Base-by-base conservation (phyloP, 139 green algal genomes). In the Coccomyxa sp. region DNA sequence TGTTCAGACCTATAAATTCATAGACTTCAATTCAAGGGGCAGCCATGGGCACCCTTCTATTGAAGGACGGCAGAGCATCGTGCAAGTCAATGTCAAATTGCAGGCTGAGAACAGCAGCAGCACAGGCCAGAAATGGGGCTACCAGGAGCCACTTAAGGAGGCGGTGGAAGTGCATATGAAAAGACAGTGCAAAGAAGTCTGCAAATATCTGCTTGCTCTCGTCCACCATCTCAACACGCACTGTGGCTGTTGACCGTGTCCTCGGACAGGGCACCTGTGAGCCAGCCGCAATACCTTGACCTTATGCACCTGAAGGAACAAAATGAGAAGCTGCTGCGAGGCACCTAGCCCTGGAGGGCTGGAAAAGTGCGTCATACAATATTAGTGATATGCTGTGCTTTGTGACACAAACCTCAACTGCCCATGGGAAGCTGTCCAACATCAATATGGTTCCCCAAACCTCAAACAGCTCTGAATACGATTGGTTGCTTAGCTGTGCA, bases 131-230 rank as follows among this genome's bases (percentile, higher is more conserved):
- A 14, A 96, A 90, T 13, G 93, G 93, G 27, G 90, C 45, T 0
- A 82, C 89, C 59, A 95, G 84, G 75, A 94, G 78, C 90, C 90
- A 94, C 86, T 94, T 97, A 23, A 97, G 84, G 68, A 96, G 82
- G 45, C 94, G 93, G 87, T 98, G 94, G 88, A 95, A 98, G 88
- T 97, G 92, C 78, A 98, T 91, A 91, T 99, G 95, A 90, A 99
- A 99, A 79, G 91, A 95, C 31, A 98, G 85, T 45, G 88, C 80
- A 86, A 98, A 98, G 78, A 95, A 90, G 84, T 99, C 96, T 1
- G 80, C 67, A 80, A 94, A 96, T 21, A 86, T 51, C 57, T 94
- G 78, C 30, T 76, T 79, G 13, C 80, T 27, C 58, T 87, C 85
- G 82, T 98, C 94, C 38, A 82, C 78, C 88, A 98, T 92, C 81